Evolutionary conservation across 352 stramenopile species (phyloP), one percentile per base, ranked within the genome.

Genomic region (Globisporangium uncinulatum): DNA sequence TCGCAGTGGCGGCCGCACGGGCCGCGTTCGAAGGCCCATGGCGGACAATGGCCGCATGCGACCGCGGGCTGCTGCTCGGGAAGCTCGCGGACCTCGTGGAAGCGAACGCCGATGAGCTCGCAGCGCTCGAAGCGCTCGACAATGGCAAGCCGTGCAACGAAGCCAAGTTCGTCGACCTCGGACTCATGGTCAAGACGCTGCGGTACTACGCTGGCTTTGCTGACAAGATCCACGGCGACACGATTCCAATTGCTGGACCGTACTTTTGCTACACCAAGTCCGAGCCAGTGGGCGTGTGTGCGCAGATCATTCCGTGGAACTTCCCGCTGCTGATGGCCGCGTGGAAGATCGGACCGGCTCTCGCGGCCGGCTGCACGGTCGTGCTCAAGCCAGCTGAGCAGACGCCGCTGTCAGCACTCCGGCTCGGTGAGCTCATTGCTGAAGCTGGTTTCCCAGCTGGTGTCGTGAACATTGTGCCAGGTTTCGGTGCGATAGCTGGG

Each of bases 261-360:
- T 84, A 75, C 55, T 67, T 89, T 5, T 79, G 82, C 58, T 77
- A 95, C 57, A 83, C 66, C 15, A 73, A 76, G 51, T 50, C 64
- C 34, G 63, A 96, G 71, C 88, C 83, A 31, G 83, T 97, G 13
- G 96, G 78, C 47, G 89, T 97, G 43, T 89, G 62, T 61, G 85
- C 65, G 47, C 69, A 98, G 42, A 97, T 98, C 59, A 97, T 95
- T 56, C 96, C 90, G 45, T 99, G 96, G 96, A 99, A 99, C 78
- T 99, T 98, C 72, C 96, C 96, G 7, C 62, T 92, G 54, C 86
- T 96, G 4, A 98, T 99, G 95, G 94, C 98, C 43, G 94, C 89
- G 29, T 83, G 91, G 42, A 99, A 99, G 70, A 70, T 95, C 11
- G 92, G 65, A 15, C 88, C 92, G 1, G 89, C 91, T 20, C 66